phyloP scores from a whole-genome alignment of 169 alveolate genomes.

The Plasmodium coatneyi region DNA sequence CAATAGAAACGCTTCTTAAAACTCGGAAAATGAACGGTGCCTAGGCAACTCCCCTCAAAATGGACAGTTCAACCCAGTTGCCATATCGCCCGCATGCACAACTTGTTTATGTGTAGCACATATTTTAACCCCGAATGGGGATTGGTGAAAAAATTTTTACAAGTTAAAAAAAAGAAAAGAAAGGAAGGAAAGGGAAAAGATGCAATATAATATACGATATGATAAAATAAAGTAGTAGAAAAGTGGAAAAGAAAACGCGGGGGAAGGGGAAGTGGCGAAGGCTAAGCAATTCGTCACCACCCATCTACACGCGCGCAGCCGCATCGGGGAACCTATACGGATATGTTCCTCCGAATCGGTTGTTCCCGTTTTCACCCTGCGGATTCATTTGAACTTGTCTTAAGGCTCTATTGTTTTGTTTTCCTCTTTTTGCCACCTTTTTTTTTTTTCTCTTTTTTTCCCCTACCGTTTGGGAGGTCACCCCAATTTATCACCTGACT shows the following conservation, averaged over 20 bases:
- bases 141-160: neutral
- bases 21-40: neutral
- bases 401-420: neutral
- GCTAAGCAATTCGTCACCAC: neutral
- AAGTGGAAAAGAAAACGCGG: neutral
- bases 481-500: neutral
- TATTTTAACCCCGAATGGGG: neutral
- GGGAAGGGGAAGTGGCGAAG: neutral
- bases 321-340: neutral
- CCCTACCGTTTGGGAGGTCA: neutral
- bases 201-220: neutral
- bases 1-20: neutral
- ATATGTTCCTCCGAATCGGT: neutral
- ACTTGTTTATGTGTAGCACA: neutral
- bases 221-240: neutral
- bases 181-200: neutral
- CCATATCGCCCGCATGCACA: neutral
- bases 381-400: neutral
- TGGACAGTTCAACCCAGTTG: neutral
- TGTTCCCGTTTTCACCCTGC: neutral
- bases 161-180: neutral
- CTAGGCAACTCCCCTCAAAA: neutral
- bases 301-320: neutral
- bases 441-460: neutral
- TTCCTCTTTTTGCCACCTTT: neutral